Percentiles rank a stretch among this genome's conserved stretches.
phyloP scores from a whole-genome alignment of 495 filamentous ascomycete genomes.

The Hyaloscypha finlandica region DNA sequence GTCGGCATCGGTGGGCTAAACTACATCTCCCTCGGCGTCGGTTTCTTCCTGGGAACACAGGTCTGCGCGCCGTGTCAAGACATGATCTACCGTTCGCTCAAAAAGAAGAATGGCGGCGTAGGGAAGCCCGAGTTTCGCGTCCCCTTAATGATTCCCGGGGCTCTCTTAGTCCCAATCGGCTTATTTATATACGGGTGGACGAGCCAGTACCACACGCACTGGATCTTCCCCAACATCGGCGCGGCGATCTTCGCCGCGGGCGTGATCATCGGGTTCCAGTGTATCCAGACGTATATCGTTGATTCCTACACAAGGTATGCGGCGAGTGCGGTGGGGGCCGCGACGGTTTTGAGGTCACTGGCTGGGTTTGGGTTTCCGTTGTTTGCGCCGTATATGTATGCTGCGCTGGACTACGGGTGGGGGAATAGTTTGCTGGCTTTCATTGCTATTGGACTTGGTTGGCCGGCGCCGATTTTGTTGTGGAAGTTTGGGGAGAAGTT shows the following conservation, averaged over 20 bases:
- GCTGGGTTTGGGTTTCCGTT: constrained; percentile 78
- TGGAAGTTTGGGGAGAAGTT: constrained; percentile 47
- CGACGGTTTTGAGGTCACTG: constrained; percentile 64
- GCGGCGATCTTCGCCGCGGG: constrained; percentile 59
- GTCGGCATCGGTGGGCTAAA: constrained; percentile 64
- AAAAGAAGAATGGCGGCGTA: constrained; percentile 54
- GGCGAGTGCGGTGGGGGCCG: constrained; percentile 70
- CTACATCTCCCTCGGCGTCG: constrained; percentile 61
- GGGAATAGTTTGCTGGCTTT: constrained; percentile 57
- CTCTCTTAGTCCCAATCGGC: constrained; percentile 61
- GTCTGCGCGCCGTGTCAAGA: constrained; percentile 60
- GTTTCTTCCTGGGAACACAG: constrained; percentile 50
- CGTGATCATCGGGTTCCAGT: constrained; percentile 67
- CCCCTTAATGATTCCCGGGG: constrained; percentile 60
- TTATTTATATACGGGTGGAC: constrained; percentile 76
- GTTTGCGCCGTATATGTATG: constrained; percentile 69
- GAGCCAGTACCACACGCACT: constrained; percentile 61
- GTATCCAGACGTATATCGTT: constrained; percentile 74
- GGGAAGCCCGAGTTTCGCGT: constrained; percentile 69
- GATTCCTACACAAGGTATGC: constrained; percentile 76
- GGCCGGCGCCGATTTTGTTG: constrained; percentile 53
- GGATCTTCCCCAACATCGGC: constrained; percentile 75
- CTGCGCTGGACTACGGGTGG: constrained; percentile 55
- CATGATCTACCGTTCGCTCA: constrained; percentile 61
- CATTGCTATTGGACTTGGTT: constrained; percentile 49